Evolutionary conservation across 2,329 filamentous ascomycete species (phyloP), one percentile per base, ranked within the genome.

Genomic region (Endoconidiophora polonica): DNA sequence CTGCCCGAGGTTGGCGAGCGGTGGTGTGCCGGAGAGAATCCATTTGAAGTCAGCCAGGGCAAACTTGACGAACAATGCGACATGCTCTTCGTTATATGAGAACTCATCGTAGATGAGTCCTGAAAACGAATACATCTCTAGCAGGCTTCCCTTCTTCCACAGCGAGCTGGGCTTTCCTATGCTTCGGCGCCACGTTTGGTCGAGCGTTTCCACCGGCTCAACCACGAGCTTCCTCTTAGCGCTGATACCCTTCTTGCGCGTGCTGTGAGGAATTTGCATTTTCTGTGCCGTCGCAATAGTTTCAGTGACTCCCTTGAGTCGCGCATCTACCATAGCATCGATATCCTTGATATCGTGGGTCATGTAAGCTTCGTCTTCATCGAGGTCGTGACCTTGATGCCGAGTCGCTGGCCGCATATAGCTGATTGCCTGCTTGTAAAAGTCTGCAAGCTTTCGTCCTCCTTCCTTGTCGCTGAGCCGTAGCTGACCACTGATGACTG

Each of bases 41-140:
- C 67, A 70, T 47, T 67, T 69, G 6, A 63, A 58, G 20, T 53
- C 54, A 3, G 67, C 61, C 1, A 59, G 47, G 5, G 56, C 56
- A 6, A 61, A 57, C 16, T 55, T 54, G 20, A 69, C 55, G 54
- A 69, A 68, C 5, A 60, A 55, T 0, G 58, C 54, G 2, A 63
- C 57, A 2, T 52, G 24, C 3, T 52, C 52, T 22, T 66, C 60
- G 37, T 61, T 56, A 50, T 69, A 69, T 0, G 67, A 67, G 54
- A 65, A 68, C 52, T 70, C 68, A 50, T 70, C 68, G 55, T 64
- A 64, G 7, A 70, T 59, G 9, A 68, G 57, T 3, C 66, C 61
- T 16, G 61, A 54, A 33, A 60, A 69, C 33, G 59, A 64, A 53
- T 63, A 68, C 38, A 58, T 57, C 52, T 69, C 65, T 0, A 70